Evolutionary conservation across 1,139 yeast species (phyloP).

Genomic region (Insectozyma bohioensis): DNA sequence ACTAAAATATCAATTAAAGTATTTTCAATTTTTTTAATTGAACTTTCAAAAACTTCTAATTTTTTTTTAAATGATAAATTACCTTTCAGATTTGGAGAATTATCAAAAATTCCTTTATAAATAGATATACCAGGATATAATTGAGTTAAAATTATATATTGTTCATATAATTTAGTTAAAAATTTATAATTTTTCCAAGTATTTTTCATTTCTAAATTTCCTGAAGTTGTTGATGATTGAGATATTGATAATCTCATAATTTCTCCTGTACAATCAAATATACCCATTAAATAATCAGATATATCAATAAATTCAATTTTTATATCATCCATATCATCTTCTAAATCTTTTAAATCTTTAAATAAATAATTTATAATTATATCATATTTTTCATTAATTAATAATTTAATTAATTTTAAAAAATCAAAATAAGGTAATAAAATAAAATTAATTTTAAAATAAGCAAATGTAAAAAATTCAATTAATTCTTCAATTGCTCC

Average conservation of each 20-base stretch:
- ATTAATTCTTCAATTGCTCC: slow-evolving; percentile 36
- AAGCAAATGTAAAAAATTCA: slow-evolving; percentile 38
- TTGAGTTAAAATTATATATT: slow-evolving; percentile 8
- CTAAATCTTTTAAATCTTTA: slow-evolving; percentile 1
- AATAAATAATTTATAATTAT: slow-evolving; percentile 3
- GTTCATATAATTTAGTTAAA: slow-evolving; percentile 11
- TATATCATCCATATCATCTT: background rate
- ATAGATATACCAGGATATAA: slow-evolving; percentile 23
- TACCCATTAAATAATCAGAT: slow-evolving; percentile 39
- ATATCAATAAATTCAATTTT: slow-evolving; percentile 12
- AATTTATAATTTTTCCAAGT: slow-evolving; percentile 13
- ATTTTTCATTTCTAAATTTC: slow-evolving; percentile 9
- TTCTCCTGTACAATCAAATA: slow-evolving; percentile 45
- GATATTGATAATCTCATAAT: slow-evolving; percentile 30
- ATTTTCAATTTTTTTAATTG: slow-evolving; percentile 26
- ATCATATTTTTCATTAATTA: slow-evolving; percentile 9
- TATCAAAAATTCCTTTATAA: slow-evolving; percentile 21
- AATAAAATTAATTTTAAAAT: slow-evolving; percentile 20
- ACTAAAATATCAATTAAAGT: slow-evolving; percentile 27
- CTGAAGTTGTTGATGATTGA: slow-evolving; percentile 14
- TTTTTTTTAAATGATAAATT: slow-evolving; percentile 21
- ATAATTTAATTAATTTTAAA: slow-evolving; percentile 13
- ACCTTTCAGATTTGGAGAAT: slow-evolving; percentile 17
- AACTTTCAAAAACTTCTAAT: slow-evolving; percentile 25
- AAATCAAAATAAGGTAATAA: slow-evolving; percentile 20